These are phyloP conservation scores for Kazachstania sp. DNA, from an alignment of 1,139 yeast species.

Conservation along the genomic window DNA sequence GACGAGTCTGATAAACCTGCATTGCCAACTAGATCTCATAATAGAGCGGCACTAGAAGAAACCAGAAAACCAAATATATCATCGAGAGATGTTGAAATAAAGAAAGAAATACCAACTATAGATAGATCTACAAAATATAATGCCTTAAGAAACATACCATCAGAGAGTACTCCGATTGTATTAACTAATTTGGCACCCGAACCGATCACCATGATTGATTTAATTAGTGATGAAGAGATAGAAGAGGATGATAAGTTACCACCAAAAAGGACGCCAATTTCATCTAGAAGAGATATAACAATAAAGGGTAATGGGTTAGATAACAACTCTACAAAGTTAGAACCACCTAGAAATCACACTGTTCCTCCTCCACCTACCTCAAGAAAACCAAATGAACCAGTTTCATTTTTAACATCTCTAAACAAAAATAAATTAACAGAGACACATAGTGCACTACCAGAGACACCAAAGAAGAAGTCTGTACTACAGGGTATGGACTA, in stretches of 20 bases:
- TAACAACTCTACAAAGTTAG: neutral
- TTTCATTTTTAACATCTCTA: slow-evolving; percentile 13
- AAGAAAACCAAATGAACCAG: slow-evolving; percentile 4
- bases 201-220: neutral
- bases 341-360: neutral
- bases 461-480: slow-evolving; percentile 1
- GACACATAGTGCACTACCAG: neutral
- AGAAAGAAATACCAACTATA: neutral
- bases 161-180: neutral
- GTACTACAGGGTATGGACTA: slow-evolving; percentile 12
- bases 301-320: no score
- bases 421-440: slow-evolving; percentile 17
- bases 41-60: neutral
- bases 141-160: neutral
- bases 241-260: neutral
- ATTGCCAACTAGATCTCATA: neutral
- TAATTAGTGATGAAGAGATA: neutral
- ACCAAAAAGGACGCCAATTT: neutral
- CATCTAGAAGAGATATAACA: neutral
- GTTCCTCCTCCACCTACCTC: slow-evolving; percentile 5
- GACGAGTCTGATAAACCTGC: neutral
- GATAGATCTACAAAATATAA: neutral
- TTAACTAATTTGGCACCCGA: neutral
- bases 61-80: neutral
- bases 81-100: neutral